These are phyloP conservation scores for Pichia inconspicua DNA, from an alignment of 1,139 yeast species.

Conservation along the genomic window DNA sequence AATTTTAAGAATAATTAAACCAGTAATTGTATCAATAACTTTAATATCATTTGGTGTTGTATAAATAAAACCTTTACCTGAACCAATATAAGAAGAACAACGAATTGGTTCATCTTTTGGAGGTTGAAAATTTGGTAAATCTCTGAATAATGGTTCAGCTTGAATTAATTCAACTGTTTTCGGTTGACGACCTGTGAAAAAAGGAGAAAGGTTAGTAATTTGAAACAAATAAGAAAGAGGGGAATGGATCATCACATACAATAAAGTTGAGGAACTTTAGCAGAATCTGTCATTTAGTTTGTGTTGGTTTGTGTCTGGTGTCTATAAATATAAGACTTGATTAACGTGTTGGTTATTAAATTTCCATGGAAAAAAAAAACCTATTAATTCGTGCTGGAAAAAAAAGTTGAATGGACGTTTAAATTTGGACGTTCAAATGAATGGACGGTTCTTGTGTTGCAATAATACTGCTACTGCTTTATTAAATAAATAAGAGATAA, in stretches of 20 bases:
- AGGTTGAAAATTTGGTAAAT: constrained; percentile 30
- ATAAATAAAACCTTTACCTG: constrained; percentile 52
- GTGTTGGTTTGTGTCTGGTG: no score
- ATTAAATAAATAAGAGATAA: background rate
- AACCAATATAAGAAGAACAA: constrained; percentile 41
- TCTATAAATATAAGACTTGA: no score
- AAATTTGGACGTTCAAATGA: no score
- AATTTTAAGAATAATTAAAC: constrained; percentile 36
- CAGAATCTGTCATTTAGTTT: no score
- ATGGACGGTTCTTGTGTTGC: no score
- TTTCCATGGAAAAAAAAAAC: no score
- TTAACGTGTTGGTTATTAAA: background rate
- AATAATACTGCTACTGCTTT: no score
- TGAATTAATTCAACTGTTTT: constrained; percentile 52
- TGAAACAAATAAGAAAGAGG: background rate
- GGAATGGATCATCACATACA: background rate
- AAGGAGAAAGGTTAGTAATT: background rate
- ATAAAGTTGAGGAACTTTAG: constrained; percentile 11
- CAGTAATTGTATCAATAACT: constrained; percentile 50
- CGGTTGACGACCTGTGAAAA: constrained; percentile 42
- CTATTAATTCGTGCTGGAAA: no score
- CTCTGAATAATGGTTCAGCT: constrained; percentile 40
- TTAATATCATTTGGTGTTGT: constrained; percentile 50
- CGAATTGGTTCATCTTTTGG: constrained; percentile 26
- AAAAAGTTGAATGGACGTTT: no score